These are phyloP conservation scores for Bullera alba DNA, from an alignment of 768 basidiomycete genomes.

Conservation along the genomic window DNA sequence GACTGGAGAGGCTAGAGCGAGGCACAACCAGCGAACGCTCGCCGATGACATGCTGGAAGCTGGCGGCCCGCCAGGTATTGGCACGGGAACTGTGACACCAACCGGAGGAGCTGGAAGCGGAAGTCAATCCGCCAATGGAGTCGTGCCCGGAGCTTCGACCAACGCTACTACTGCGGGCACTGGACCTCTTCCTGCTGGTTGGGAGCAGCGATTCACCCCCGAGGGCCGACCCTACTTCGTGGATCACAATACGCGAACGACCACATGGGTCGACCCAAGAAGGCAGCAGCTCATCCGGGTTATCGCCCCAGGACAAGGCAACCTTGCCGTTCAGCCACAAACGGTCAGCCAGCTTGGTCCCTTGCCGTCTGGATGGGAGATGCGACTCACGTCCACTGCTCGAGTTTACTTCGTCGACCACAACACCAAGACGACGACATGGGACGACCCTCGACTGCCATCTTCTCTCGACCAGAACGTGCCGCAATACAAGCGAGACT, in stretches of 20 bases:
- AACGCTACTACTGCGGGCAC: conserved; percentile 62
- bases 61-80: conserved; percentile 8
- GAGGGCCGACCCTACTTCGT: conserved; percentile 99
- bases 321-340: conserved; percentile 80
- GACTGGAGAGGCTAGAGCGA: conserved; percentile 43
- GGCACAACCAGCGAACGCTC: conserved; percentile 46
- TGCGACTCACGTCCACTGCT: conserved; percentile 96
- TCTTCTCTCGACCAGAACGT: conserved; percentile 94
- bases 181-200: conserved; percentile 87
- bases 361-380: conserved; percentile 97
- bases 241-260: conserved; percentile 97
- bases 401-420: conserved; percentile 99
- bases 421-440: conserved; percentile 99
- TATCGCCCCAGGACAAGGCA: conserved; percentile 82
- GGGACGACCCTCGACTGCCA: conserved; percentile 96
- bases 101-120: background rate
- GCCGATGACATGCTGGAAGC: conserved; percentile 48
- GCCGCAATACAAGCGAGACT: conserved; percentile 99
- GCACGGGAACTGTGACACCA: background rate
- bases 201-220: conserved; percentile 98
- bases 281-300: conserved; percentile 94
- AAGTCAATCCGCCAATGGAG: conserved; percentile 1
- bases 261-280: conserved; percentile 99
- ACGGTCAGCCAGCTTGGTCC: conserved; percentile 95
- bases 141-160: conserved; percentile 22